These are phyloP conservation scores for Fusarium brevicatenulatum DNA, from an alignment of 2,329 filamentous ascomycete genomes.

Conservation along the genomic window DNA sequence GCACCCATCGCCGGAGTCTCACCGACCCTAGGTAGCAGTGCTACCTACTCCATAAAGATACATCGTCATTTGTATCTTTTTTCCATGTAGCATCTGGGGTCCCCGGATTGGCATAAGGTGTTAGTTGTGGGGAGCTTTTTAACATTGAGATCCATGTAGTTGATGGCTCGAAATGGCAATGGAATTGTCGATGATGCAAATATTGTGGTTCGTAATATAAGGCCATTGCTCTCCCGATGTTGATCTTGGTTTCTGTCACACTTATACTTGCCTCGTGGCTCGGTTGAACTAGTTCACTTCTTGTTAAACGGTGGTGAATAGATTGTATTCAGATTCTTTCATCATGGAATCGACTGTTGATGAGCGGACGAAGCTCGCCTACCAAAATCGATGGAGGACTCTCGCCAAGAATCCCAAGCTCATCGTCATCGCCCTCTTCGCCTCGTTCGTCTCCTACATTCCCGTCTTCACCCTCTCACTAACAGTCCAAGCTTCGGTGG, in stretches of 20 bases:
- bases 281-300: neutral
- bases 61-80: neutral
- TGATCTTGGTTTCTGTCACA: neutral
- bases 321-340: neutral
- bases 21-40: neutral
- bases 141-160: neutral
- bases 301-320: neutral
- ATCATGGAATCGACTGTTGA: conserved; percentile 32
- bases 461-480: neutral
- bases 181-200: neutral
- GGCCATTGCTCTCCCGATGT: neutral
- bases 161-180: neutral
- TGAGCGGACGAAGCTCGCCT: conserved; percentile 34
- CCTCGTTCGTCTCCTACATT: conserved; percentile 24
- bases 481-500: conserved; percentile 29
- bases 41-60: neutral
- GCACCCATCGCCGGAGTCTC: conserved; percentile 22
- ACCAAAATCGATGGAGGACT: conserved; percentile 40
- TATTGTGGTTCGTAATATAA: conserved; percentile 8
- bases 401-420: conserved; percentile 38
- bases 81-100: conserved; percentile 33
- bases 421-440: conserved; percentile 37
- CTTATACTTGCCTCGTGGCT: neutral
- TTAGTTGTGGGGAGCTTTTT: neutral
- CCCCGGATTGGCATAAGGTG: conserved; percentile 32